phyloP scores from a whole-genome alignment of 805 yeast genomes.

The Sungouiozyma intestinalis region DNA sequence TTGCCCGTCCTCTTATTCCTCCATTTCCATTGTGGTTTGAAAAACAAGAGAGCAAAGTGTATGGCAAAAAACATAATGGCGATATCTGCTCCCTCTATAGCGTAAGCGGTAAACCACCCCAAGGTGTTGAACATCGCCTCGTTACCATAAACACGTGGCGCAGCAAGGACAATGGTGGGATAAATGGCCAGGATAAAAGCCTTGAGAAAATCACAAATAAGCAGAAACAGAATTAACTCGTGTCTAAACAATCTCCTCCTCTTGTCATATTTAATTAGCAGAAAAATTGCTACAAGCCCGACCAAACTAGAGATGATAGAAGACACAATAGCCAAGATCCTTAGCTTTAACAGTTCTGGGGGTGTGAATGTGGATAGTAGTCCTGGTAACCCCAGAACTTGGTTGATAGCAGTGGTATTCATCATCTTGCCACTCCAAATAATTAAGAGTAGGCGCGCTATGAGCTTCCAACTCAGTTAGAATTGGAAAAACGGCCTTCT shows the following conservation, averaged over 20 bases:
- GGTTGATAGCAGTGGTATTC: slow-evolving; percentile 26
- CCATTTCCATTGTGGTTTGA: slow-evolving; percentile 45
- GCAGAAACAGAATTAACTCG: slow-evolving; percentile 53
- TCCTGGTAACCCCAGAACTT: slow-evolving; percentile 27
- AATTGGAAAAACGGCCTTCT: too few species aligned
- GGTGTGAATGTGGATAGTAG: slow-evolving; percentile 21
- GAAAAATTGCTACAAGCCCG: slow-evolving; percentile 53
- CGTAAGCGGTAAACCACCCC: slow-evolving; percentile 73
- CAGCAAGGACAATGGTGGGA: slow-evolving; percentile 47
- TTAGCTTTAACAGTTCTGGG: slow-evolving; percentile 13
- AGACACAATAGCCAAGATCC: slow-evolving; percentile 39
- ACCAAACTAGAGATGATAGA: slow-evolving; percentile 39
- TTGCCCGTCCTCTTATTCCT: slow-evolving; percentile 29
- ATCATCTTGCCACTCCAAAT: background rate
- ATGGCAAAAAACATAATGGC: slow-evolving; percentile 76
- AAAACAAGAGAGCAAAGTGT: slow-evolving; percentile 67
- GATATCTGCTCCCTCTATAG: slow-evolving; percentile 79
- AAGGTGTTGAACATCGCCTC: slow-evolving; percentile 48
- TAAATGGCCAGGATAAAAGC: slow-evolving; percentile 58
- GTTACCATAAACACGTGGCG: slow-evolving; percentile 35
- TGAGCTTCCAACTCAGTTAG: too few species aligned
- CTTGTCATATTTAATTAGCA: slow-evolving; percentile 53
- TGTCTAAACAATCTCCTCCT: slow-evolving; percentile 55
- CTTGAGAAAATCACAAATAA: slow-evolving; percentile 67
- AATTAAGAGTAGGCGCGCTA: too few species aligned